Evolutionary conservation across 371 early-diverging fungal species (phyloP), one percentile per base, ranked within the genome.

Genomic region (Mucor sp.): DNA sequence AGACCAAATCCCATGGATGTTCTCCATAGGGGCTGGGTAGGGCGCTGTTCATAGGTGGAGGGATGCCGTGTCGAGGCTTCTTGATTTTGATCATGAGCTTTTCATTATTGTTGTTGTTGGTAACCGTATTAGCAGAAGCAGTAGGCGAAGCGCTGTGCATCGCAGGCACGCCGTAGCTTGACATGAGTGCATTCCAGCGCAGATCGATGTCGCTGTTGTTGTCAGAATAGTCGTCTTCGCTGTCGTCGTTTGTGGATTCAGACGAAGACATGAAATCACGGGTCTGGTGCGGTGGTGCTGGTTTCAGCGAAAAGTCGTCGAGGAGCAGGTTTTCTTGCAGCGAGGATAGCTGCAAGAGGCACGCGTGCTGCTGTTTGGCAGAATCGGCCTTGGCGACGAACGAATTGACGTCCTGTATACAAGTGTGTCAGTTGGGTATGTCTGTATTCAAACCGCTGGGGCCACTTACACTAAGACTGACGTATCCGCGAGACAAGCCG

Each of bases 361-460:
- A 63, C 0, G 72, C 68, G 53, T 76, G 72, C 23, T 76, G 72
- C 23, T 53, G 53, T 35, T 78, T 71, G 30, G 65, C 59, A 32
- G 79, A 76, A 44, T 78, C 80, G 28, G 72, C 70, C 65, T 81
- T 70, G 30, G 77, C 79, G 0, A 81, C 79, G 68, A 75, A 79
- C 4, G 79, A 75, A 44, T 81, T 81, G 55, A 81, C 74, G 64
- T 81, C 82, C 82, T 81, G 57, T 44, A n/a, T n/a, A n/a, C n/a
- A n/a, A n/a, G n/a, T n/a, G n/a, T n/a, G n/a, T n/a, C n/a, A n/a
- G n/a, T n/a, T n/a, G n/a, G n/a, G n/a, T n/a, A n/a, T n/a, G n/a
- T n/a, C n/a, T n/a, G n/a, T n/a, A 35, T 11, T 6, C 19, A 21
- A n/a, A 33, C 14, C 0, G 23, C 43, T 33, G 30, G 30, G 30